A percentile compares a stretch with the other conserved stretches of the same genome.
phyloP scores from a whole-genome alignment of 2,329 filamentous ascomycete species.

The Lachnellula occidentalis region DNA sequence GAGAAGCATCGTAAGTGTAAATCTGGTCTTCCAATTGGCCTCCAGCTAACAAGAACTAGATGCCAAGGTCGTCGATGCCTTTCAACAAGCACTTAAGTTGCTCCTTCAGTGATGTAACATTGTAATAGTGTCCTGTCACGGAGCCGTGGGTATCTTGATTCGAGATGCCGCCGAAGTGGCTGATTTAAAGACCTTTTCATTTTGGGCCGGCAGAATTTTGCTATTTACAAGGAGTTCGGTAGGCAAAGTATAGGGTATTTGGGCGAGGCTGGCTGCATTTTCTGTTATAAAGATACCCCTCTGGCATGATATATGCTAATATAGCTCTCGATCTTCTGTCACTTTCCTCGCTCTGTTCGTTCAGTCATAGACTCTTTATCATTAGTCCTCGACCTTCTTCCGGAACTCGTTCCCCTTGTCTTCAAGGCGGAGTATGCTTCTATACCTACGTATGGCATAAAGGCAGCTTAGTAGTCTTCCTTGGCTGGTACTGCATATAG shows the following conservation, averaged over 20 bases:
- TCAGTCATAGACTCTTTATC: too few relatives aligned
- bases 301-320: background rate
- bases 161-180: background rate
- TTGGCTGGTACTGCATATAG: background rate
- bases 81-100: constrained; percentile 52
- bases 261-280: constrained; percentile 1
- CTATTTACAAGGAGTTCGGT: constrained; percentile 1
- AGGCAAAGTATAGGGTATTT: background rate
- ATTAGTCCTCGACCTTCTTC: too few relatives aligned
- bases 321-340: too few relatives aligned
- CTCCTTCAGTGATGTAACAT: background rate
- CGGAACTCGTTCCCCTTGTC: background rate
- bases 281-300: constrained; percentile 2
- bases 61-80: constrained; percentile 54
- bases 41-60: constrained; percentile 31
- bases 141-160: too few relatives aligned
- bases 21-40: too few relatives aligned
- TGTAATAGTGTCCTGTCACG: too few relatives aligned
- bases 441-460: background rate
- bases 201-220: background rate
- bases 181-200: background rate
- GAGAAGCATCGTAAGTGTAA: constrained; percentile 69
- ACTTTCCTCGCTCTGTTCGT: too few relatives aligned
- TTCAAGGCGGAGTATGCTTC: background rate
- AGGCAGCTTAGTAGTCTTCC: background rate